Evolutionary conservation across 192 early-diverging fungal species (phyloP).

Genomic region (Coemansia javaensis): DNA sequence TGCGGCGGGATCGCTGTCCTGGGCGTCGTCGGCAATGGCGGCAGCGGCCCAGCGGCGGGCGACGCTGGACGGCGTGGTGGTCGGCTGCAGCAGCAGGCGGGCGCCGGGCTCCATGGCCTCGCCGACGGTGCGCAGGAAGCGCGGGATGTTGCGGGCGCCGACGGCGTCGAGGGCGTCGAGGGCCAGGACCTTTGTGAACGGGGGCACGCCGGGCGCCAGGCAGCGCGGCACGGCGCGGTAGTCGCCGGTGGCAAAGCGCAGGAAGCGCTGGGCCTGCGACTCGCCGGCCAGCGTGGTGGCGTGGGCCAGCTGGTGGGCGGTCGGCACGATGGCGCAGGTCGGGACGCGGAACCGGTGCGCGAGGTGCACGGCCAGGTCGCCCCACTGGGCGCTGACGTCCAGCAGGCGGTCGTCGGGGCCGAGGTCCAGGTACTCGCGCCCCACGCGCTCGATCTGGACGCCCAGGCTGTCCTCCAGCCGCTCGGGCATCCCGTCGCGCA

Average conservation of each 20-base stretch:
- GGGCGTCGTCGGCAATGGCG: no score
- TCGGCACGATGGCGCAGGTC: slow-evolving; percentile 31
- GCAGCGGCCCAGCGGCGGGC: no score
- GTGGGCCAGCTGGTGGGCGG: slow-evolving; percentile 35
- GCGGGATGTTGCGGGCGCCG: slow-evolving; percentile 26
- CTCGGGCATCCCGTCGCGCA: slow-evolving; percentile 36
- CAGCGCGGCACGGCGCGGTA: slow-evolving; percentile 35
- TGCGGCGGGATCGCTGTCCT: no score
- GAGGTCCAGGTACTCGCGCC: slow-evolving; percentile 44
- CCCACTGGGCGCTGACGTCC: slow-evolving; percentile 44
- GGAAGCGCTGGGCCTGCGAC: slow-evolving; percentile 34
- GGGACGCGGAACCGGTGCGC: slow-evolving; percentile 34
- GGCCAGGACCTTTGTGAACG: slow-evolving; percentile 43
- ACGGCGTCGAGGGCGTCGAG: slow-evolving; percentile 39
- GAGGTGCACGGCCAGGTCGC: slow-evolving; percentile 45
- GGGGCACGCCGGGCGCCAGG: slow-evolving; percentile 32
- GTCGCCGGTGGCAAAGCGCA: slow-evolving; percentile 43
- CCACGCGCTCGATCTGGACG: slow-evolving; percentile 38
- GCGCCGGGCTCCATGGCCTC: slow-evolving; percentile 21
- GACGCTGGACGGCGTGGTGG: slow-evolving; percentile 43
- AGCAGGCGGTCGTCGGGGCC: slow-evolving; percentile 43
- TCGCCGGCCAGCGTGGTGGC: slow-evolving; percentile 39
- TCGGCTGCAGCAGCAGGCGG: slow-evolving; percentile 35
- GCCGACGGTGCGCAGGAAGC: slow-evolving; percentile 24
- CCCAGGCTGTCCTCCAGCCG: slow-evolving; percentile 22